These are phyloP conservation scores for Claviceps spartinae DNA, from an alignment of 2,329 filamentous ascomycete species.

Conservation along the genomic window DNA sequence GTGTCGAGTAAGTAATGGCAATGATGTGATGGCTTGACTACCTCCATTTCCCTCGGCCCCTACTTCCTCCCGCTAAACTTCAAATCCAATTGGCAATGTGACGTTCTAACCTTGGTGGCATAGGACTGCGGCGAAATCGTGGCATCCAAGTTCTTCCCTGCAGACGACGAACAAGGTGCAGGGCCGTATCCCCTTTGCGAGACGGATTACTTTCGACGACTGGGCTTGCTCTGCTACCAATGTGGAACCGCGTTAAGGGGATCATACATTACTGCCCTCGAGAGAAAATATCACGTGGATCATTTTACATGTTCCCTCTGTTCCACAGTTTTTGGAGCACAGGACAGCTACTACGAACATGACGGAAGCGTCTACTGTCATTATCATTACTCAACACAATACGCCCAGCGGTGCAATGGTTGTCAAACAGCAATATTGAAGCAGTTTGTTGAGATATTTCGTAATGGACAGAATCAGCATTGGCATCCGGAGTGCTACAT, in stretches of 20 bases:
- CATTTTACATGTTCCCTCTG: slow-evolving; percentile 98
- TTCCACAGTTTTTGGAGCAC: slow-evolving; percentile 92
- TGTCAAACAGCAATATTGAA: slow-evolving; percentile 96
- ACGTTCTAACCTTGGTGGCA: slow-evolving; percentile 5
- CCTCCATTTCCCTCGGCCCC: neutral
- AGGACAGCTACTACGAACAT: slow-evolving; percentile 98
- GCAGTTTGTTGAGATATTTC: slow-evolving; percentile 97
- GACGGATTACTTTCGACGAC: slow-evolving; percentile 88
- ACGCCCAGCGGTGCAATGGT: slow-evolving; percentile 90
- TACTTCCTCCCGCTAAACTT: too few species aligned
- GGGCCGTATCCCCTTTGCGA: slow-evolving; percentile 93
- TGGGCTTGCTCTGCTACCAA: slow-evolving; percentile 81
- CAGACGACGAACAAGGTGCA: slow-evolving; percentile 75
- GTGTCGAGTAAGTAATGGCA: slow-evolving; percentile 56
- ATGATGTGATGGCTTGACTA: neutral
- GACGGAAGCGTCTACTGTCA: slow-evolving; percentile 95
- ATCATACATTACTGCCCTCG: slow-evolving; percentile 94
- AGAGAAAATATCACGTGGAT: slow-evolving; percentile 97
- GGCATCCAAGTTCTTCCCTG: slow-evolving; percentile 96
- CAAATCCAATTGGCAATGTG: too few species aligned
- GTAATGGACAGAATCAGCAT: slow-evolving; percentile 95
- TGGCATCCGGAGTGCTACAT: slow-evolving; percentile 99
- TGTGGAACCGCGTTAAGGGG: slow-evolving; percentile 87
- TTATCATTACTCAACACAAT: slow-evolving; percentile 96
- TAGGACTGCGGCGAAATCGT: slow-evolving; percentile 96